Conservation (phyloP, 2,329 filamentous ascomycete genomes). For the Westerdykella aurantiaca region DNA sequence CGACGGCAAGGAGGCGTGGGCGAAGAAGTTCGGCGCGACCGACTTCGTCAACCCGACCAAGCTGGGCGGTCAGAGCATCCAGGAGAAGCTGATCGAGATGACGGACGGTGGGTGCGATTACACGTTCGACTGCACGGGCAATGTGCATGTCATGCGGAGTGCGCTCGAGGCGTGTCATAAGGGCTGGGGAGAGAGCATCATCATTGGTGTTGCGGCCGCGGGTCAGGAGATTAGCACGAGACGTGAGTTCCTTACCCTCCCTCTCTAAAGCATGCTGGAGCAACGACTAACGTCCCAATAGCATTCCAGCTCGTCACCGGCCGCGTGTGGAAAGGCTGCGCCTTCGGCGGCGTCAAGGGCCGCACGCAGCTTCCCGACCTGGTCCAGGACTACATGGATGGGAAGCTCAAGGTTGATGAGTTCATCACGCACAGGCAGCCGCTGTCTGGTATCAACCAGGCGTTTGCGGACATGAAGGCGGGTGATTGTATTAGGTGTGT, state of each 20-base stretch:
- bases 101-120: constrained; percentile 98
- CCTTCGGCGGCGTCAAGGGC: constrained; percentile 97
- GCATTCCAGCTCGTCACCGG: constrained; percentile 98
- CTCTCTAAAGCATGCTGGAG: background rate
- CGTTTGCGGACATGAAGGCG: constrained; percentile 89
- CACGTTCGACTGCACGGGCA: constrained; percentile 98
- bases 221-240: constrained; percentile 92
- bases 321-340: constrained; percentile 95
- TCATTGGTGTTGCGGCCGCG: constrained; percentile 94
- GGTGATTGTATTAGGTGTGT: constrained; percentile 97
- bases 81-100: constrained; percentile 92
- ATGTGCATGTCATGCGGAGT: constrained; percentile 90
- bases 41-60: constrained; percentile 90
- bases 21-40: constrained; percentile 90
- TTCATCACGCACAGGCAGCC: constrained; percentile 96
- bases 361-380: constrained; percentile 84
- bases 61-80: constrained; percentile 64
- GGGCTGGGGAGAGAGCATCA: constrained; percentile 96
- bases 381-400: constrained; percentile 82
- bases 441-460: constrained; percentile 76
- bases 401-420: constrained; percentile 94
- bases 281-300: constrained; percentile 33
- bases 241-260: constrained; percentile 57
- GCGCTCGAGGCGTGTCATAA: constrained; percentile 98
- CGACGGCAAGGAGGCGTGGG: constrained; percentile 83